Conservation (phyloP, 768 basidiomycete species). For the Cubamyces lactineus region DNA sequence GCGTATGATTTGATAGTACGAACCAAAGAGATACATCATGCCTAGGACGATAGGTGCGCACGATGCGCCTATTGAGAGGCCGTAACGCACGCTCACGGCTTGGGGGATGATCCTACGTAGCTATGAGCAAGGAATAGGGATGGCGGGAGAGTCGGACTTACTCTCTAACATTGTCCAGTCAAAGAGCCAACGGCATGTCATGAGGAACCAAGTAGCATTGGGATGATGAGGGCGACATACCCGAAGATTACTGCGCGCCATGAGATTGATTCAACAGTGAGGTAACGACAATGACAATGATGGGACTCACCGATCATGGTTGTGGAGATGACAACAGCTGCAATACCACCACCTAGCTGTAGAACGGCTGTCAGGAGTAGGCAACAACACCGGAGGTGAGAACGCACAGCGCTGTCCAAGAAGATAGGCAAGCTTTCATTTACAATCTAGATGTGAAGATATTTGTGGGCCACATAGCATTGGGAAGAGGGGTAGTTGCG, state of each 20-base stretch:
- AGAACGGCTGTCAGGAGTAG: not conserved
- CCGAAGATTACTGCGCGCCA: constrained; percentile 83
- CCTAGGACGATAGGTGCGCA: constrained; percentile 54
- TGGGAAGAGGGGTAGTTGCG: not conserved
- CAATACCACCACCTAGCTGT: constrained; percentile 68
- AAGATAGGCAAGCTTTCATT: constrained; percentile 87
- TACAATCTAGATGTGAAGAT: constrained; percentile 52
- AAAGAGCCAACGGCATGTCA: too few relatives aligned
- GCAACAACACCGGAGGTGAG: not conserved
- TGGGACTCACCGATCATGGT: constrained; percentile 60
- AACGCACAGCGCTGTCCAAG: constrained; percentile 65
- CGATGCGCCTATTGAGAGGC: constrained; percentile 56
- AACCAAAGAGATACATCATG: constrained; percentile 55
- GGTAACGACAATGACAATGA: not conserved
- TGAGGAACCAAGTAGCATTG: too few relatives aligned
- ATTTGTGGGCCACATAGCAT: not conserved
- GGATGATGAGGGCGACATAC: constrained; percentile 39
- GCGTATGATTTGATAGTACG: not conserved
- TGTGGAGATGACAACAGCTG: constrained; percentile 79
- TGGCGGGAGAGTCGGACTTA: constrained; percentile 21
- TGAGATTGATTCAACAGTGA: not conserved
- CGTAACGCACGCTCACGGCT: constrained; percentile 72
- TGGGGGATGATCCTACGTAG: constrained; percentile 62
- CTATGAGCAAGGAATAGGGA: not conserved
- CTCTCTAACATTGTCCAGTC: constrained; percentile 40